phyloP scores from a whole-genome alignment of 2,329 filamentous ascomycete genomes.

The Fusarium anguioides region DNA sequence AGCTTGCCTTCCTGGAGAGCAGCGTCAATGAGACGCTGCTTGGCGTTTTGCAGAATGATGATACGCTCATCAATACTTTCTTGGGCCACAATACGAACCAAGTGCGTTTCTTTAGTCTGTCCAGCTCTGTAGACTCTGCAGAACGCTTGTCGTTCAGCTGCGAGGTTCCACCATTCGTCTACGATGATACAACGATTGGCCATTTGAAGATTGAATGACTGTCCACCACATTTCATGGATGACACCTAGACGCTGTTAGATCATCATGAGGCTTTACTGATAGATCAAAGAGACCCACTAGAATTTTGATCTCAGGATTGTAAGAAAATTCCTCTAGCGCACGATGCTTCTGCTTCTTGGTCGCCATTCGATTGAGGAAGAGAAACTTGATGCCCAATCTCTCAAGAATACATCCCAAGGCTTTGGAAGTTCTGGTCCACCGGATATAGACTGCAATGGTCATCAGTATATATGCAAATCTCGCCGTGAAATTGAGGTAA shows the following conservation, averaged over 20 bases:
- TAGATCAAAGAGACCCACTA: slow-evolving; percentile 48
- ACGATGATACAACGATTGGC: slow-evolving; percentile 66
- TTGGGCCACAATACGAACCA: slow-evolving; percentile 66
- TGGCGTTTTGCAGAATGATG: slow-evolving; percentile 64
- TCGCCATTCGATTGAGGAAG: slow-evolving; percentile 51
- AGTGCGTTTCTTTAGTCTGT: slow-evolving; percentile 68
- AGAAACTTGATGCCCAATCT: slow-evolving; percentile 49
- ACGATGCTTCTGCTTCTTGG: background rate
- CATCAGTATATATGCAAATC: background rate
- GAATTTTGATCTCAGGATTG: slow-evolving; percentile 35
- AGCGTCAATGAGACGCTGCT: slow-evolving; percentile 59
- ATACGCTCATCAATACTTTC: slow-evolving; percentile 70
- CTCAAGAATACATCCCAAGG: slow-evolving; percentile 53
- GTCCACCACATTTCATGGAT: slow-evolving; percentile 50
- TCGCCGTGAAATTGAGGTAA: rapidly evolving
- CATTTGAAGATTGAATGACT: slow-evolving; percentile 54
- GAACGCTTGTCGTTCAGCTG: slow-evolving; percentile 70
- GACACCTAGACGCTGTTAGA: slow-evolving; percentile 45
- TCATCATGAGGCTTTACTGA: rapidly evolving
- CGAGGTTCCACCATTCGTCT: slow-evolving; percentile 71
- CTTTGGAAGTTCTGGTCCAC: slow-evolving; percentile 48
- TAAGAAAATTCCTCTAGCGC: slow-evolving; percentile 44
- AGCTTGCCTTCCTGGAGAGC: slow-evolving; percentile 48
- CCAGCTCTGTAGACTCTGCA: slow-evolving; percentile 72
- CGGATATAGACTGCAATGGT: slow-evolving; percentile 49